A percentile compares a stretch with the other conserved stretches of the same genome.
Evolutionary conservation across 2,329 filamentous ascomycete genomes (phyloP).

Genomic region (Sporothrix variecibatus): DNA sequence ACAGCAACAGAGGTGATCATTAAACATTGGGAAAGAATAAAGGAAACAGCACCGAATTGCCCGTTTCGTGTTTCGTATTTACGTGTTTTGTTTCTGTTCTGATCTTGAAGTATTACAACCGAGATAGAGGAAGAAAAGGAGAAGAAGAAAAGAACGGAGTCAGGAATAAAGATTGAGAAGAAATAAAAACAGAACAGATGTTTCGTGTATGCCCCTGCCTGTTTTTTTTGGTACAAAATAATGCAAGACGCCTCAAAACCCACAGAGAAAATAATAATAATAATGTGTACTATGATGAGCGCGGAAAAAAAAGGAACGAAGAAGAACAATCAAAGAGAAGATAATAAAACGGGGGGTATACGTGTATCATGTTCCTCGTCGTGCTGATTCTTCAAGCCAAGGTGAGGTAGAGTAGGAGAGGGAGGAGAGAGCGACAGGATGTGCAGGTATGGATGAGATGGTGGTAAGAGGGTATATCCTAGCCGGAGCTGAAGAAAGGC

Average conservation of each 20-base stretch:
- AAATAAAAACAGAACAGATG: background rate
- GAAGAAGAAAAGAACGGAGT: background rate
- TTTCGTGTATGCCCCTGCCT: background rate
- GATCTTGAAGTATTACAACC: background rate
- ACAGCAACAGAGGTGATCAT: background rate
- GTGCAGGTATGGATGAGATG: background rate
- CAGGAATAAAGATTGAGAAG: background rate
- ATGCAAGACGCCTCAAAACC: background rate
- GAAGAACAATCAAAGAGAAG: background rate
- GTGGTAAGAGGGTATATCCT: background rate
- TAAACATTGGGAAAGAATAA: background rate
- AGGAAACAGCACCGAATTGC: background rate
- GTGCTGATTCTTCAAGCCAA: conserved; percentile 1
- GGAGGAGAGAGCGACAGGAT: background rate
- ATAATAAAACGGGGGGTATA: conserved; percentile 19
- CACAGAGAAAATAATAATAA: background rate
- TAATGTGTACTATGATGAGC: background rate
- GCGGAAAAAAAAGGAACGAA: background rate
- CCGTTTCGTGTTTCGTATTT: background rate
- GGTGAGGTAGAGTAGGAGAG: background rate
- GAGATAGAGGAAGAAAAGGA: background rate
- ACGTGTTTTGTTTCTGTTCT: background rate
- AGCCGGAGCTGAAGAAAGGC: background rate
- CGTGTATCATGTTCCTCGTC: conserved; percentile 20
- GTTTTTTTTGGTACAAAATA: background rate